A percentile compares a stretch with the other conserved stretches of the same genome.
Conservation (phyloP, 306 rosid species). For the Lagenaria siceraria region DNA sequence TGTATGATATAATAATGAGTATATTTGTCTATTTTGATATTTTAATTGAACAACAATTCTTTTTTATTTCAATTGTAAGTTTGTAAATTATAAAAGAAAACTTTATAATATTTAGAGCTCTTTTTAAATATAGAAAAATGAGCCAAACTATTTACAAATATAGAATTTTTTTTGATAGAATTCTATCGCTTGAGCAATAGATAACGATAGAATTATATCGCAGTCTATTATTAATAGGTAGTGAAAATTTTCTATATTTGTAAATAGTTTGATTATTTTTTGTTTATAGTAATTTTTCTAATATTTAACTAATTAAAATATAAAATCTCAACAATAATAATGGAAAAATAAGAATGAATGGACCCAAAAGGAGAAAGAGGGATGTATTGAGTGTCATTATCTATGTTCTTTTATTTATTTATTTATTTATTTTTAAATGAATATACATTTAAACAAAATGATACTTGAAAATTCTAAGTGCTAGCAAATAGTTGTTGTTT, state of each 20-base stretch:
- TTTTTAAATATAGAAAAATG: too few species aligned
- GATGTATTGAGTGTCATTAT: neutral
- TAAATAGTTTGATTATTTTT: too few species aligned
- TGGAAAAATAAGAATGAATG: neutral
- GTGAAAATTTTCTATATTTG: too few species aligned
- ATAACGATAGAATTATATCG: too few species aligned
- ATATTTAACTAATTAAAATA: neutral
- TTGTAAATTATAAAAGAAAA: neutral
- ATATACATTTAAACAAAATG: neutral
- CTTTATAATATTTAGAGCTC: neutral
- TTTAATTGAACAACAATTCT: neutral
- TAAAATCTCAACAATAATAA: neutral
- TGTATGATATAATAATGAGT: neutral
- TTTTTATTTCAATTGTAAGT: neutral
- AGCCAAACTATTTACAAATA: too few species aligned
- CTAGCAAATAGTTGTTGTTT: neutral
- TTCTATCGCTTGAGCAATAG: too few species aligned
- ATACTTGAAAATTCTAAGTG: neutral
- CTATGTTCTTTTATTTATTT: neutral
- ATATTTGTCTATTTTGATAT: neutral
- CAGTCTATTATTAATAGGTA: too few species aligned
- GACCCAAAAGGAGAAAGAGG: neutral
- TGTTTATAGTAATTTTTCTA: too few species aligned
- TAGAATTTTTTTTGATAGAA: too few species aligned
- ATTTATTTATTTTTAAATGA: too few species aligned